phyloP scores from a whole-genome alignment of 345 rosid species.

The Aethionema arabicum region DNA sequence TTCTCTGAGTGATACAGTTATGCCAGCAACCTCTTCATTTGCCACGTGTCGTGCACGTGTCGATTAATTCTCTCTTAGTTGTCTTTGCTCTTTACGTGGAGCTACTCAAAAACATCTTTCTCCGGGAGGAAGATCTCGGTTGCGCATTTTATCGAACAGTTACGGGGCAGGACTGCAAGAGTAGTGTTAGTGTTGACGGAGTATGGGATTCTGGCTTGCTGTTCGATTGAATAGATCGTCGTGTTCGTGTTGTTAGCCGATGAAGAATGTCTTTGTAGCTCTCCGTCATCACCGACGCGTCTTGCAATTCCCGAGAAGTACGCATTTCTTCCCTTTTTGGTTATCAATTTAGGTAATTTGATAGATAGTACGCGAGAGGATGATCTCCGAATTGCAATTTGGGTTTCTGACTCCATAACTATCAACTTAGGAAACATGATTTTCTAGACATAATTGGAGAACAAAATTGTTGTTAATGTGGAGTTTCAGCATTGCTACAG shows the following conservation, averaged over 20 bases:
- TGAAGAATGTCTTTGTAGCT: conserved; percentile 61
- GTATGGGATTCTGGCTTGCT: conserved; percentile 14
- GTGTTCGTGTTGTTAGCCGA: conserved; percentile 35
- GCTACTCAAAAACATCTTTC: conserved; percentile 2
- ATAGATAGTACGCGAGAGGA: neutral
- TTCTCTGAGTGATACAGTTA: neutral
- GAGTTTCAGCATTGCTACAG: neutral
- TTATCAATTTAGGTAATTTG: neutral
- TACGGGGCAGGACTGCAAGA: conserved; percentile 22
- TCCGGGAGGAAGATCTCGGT: conserved; percentile 29
- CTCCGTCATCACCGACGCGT: conserved; percentile 57
- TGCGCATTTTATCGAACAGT: conserved; percentile 51
- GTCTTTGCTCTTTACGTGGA: conserved; percentile 25
- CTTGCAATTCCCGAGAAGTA: conserved; percentile 42
- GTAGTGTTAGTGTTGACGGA: conserved; percentile 23
- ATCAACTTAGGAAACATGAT: neutral
- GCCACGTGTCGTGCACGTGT: conserved; percentile 35
- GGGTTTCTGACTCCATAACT: conserved; percentile 3
- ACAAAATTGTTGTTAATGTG: neutral
- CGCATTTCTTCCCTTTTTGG: neutral
- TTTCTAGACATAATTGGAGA: neutral
- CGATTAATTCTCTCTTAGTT: conserved; percentile 8
- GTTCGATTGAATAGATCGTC: conserved; percentile 23
- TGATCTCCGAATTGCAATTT: conserved; percentile 15
- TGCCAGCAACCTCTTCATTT: conserved; percentile 10